Conservation (phyloP, 257 asterid species). For the Penstemon barbatus region DNA sequence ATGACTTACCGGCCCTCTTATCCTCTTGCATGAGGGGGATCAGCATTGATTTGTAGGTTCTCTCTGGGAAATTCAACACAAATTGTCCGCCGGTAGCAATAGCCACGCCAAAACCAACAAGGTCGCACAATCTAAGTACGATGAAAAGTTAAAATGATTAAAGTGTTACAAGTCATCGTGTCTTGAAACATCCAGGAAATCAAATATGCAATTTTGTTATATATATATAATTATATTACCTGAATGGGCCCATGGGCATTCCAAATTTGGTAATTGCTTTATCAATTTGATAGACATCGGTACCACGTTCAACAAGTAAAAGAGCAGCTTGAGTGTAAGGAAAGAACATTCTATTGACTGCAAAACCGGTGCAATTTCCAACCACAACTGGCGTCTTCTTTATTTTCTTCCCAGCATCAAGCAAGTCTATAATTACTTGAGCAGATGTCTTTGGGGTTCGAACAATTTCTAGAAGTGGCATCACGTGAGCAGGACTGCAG, state of each 20-base stretch:
- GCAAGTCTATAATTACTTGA: slow-evolving; percentile 76
- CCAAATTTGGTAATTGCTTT: slow-evolving; percentile 79
- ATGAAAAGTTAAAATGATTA: too few species aligned
- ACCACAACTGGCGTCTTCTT: slow-evolving; percentile 95
- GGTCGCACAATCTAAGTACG: slow-evolving; percentile 68
- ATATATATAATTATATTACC: slow-evolving; percentile 37
- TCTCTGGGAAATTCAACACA: slow-evolving; percentile 72
- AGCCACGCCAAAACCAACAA: slow-evolving; percentile 91
- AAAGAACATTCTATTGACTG: slow-evolving; percentile 92
- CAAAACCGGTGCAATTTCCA: slow-evolving; percentile 96
- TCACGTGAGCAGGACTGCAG: slow-evolving; percentile 96
- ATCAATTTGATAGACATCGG: slow-evolving; percentile 79
- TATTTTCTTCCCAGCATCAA: slow-evolving; percentile 87
- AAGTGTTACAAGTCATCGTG: too few species aligned
- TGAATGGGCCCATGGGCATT: slow-evolving; percentile 98
- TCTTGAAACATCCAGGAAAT: too few species aligned
- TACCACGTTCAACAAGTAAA: slow-evolving; percentile 81
- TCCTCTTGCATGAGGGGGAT: slow-evolving; percentile 91
- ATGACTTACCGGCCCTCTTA: slow-evolving; percentile 70
- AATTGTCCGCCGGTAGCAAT: slow-evolving; percentile 82
- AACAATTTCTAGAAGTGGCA: slow-evolving; percentile 95
- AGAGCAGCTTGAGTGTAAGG: slow-evolving; percentile 93
- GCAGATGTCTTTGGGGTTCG: slow-evolving; percentile 88
- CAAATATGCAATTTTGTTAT: too few species aligned
- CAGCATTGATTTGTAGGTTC: slow-evolving; percentile 81